Evolutionary conservation across 2,329 filamentous ascomycete species (phyloP).

Genomic region (Penicillium fuscoglaucum): DNA sequence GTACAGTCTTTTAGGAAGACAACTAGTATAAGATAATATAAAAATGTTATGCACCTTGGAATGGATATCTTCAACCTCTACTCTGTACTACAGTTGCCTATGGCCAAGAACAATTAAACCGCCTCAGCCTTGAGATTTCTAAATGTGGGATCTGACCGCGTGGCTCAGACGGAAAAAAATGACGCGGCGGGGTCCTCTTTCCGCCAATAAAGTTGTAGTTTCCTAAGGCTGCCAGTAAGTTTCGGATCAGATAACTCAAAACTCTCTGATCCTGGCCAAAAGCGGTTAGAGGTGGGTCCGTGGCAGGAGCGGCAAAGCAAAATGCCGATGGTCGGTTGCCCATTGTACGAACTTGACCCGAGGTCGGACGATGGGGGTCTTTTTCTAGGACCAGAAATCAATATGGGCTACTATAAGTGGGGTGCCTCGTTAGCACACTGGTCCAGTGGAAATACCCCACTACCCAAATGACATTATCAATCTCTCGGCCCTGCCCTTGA

Average conservation of each 20-base stretch:
- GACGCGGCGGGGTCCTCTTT: background rate
- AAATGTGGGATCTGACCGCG: background rate
- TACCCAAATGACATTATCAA: background rate
- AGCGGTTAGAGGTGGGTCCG: background rate
- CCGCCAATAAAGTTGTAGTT: background rate
- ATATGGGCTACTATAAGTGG: background rate
- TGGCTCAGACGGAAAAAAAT: background rate
- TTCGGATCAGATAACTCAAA: conserved; percentile 11
- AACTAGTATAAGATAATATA: too few relatives aligned
- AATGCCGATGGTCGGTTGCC: conserved; percentile 2
- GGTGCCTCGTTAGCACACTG: background rate
- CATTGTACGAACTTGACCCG: background rate
- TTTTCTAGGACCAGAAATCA: background rate
- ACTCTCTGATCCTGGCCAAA: background rate
- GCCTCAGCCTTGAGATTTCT: background rate
- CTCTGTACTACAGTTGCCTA: too few relatives aligned
- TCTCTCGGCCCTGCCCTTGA: background rate
- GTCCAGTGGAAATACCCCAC: background rate
- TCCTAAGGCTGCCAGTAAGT: background rate
- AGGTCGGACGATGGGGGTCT: background rate
- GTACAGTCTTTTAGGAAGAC: too few relatives aligned
- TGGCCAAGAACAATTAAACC: too few relatives aligned
- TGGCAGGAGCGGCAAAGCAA: conserved; percentile 2
- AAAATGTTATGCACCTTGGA: too few relatives aligned
- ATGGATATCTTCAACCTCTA: too few relatives aligned